A percentile compares a stretch with the other conserved stretches of the same genome.
Conservation (phyloP, 129 eudicot species). For the Mikania micrantha region DNA sequence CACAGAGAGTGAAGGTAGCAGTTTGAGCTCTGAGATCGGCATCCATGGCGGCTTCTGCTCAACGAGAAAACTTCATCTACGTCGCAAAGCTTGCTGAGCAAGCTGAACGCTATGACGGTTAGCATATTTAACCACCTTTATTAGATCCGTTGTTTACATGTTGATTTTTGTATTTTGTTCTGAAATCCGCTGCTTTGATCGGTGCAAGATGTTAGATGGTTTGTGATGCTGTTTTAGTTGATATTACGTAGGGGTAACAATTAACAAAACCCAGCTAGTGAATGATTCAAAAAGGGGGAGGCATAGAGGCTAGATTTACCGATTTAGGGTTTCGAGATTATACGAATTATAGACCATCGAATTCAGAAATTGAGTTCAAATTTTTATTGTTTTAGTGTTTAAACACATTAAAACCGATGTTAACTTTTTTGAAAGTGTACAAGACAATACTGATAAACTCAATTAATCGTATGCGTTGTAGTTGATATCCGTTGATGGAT, state of each 20-base stretch:
- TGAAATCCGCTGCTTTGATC: background rate
- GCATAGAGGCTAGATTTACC: conserved; percentile 5
- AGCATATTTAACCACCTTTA: background rate
- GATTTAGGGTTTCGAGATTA: conserved; percentile 21
- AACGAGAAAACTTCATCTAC: conserved; percentile 47
- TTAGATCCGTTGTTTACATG: conserved; percentile 25
- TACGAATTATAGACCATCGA: background rate
- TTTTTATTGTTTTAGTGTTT: background rate
- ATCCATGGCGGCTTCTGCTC: conserved; percentile 36
- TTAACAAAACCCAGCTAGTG: too few species aligned
- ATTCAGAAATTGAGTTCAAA: background rate
- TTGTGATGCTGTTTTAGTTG: background rate
- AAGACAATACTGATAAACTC: background rate
- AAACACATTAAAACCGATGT: background rate
- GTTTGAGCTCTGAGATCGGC: conserved; percentile 33
- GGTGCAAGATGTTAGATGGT: background rate
- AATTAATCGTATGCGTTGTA: background rate
- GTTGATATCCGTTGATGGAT: background rate
- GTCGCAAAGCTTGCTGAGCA: conserved; percentile 50
- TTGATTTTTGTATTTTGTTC: background rate
- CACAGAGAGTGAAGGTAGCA: conserved; percentile 6
- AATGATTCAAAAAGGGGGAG: background rate
- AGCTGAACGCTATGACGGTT: conserved; percentile 54
- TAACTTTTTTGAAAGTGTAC: background rate
- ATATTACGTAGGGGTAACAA: too few species aligned